A percentile compares a stretch with the other conserved stretches of the same genome.
phyloP scores from a whole-genome alignment of 768 basidiomycete species.

The Psilocybe subaeruginosa region DNA sequence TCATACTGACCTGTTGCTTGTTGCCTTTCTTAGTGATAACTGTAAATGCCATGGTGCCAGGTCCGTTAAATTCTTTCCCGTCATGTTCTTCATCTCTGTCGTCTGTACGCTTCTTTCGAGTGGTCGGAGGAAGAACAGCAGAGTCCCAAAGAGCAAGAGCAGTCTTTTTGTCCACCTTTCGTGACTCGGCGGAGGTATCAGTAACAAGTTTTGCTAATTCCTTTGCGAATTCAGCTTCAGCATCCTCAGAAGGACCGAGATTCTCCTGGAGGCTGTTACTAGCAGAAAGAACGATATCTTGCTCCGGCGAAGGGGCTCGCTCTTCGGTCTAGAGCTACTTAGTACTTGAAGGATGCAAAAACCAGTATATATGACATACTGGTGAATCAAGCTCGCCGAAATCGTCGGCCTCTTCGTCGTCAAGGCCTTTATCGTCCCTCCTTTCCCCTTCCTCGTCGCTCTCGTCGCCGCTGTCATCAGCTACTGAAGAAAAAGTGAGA shows the following conservation, averaged over 20 bases:
- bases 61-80: slow-evolving; percentile 33
- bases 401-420: slow-evolving; percentile 69
- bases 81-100: slow-evolving; percentile 58
- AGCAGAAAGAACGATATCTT: slow-evolving; percentile 69
- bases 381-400: slow-evolving; percentile 59
- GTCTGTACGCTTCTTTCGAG: slow-evolving; percentile 67
- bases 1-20: slow-evolving; percentile 75
- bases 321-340: slow-evolving; percentile 52
- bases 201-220: slow-evolving; percentile 96
- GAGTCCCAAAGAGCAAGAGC: slow-evolving; percentile 90
- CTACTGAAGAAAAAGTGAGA: slow-evolving; percentile 4
- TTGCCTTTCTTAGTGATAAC: slow-evolving; percentile 92
- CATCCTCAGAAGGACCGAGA: slow-evolving; percentile 85
- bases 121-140: slow-evolving; percentile 68
- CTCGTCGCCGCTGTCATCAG: slow-evolving; percentile 58
- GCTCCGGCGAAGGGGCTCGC: slow-evolving; percentile 83
- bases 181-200: slow-evolving; percentile 79
- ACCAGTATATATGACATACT: slow-evolving; percentile 32
- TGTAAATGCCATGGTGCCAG: slow-evolving; percentile 85
- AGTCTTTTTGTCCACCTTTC: slow-evolving; percentile 88
- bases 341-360: neutral
- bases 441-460: slow-evolving; percentile 57
- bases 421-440: slow-evolving; percentile 46
- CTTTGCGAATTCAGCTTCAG: slow-evolving; percentile 91
- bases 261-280: slow-evolving; percentile 62